A percentile compares a stretch with the other conserved stretches of the same genome.
Evolutionary conservation across 2,329 filamentous ascomycete species (phyloP).

Genomic region (Neonectria neomacrospora): DNA sequence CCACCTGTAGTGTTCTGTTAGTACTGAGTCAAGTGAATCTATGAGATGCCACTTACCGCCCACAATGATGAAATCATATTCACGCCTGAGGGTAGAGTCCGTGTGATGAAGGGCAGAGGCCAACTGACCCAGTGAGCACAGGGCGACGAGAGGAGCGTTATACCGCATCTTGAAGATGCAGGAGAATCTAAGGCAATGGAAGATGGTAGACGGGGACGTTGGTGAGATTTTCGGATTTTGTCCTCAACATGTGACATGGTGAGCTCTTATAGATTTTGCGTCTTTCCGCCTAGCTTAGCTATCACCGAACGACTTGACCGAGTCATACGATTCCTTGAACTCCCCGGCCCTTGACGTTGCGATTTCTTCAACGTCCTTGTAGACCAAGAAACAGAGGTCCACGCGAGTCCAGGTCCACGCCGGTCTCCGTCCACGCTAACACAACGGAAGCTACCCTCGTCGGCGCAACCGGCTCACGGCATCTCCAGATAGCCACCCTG

Average conservation of each 20-base stretch:
- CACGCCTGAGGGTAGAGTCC: neutral
- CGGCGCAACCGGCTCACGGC: neutral
- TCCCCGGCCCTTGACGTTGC: neutral
- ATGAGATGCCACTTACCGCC: neutral
- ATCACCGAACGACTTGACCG: neutral
- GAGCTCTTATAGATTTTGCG: neutral
- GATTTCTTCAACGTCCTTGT: neutral
- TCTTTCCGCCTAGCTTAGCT: neutral
- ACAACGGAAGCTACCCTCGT: neutral
- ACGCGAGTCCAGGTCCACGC: neutral
- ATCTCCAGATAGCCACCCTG: neutral
- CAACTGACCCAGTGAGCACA: neutral
- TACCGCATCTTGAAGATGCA: constrained; percentile 1
- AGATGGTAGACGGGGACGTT: neutral
- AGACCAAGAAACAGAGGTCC: neutral
- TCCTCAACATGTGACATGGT: neutral
- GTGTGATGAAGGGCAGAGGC: neutral
- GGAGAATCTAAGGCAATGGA: neutral
- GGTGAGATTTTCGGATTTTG: neutral
- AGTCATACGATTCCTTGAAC: neutral
- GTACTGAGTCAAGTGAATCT: neutral
- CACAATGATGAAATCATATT: constrained; percentile 15
- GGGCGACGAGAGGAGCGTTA: constrained; percentile 2
- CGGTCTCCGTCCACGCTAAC: neutral
- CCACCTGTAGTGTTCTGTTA: constrained; percentile 1